Base-by-base conservation (phyloP, 202 grass and related monocot genomes). In the Cymbopogon flexuosus region DNA sequence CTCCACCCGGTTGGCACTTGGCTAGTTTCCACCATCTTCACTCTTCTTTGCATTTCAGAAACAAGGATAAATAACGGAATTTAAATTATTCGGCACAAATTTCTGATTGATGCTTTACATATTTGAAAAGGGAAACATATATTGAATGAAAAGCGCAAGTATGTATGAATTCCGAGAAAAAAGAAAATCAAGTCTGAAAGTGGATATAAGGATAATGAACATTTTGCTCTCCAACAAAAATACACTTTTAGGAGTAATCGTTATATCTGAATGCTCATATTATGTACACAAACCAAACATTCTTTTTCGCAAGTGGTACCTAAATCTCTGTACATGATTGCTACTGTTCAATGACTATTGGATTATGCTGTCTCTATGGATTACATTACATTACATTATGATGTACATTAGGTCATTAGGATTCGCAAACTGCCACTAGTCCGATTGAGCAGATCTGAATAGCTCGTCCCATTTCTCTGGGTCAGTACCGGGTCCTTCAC, bases 401-500 rank as follows among this genome's bases (percentile, higher is more conserved):
- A 12, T 65, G 62, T 59, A 72, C 33, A 75, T 10, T 14, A 12
- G 13, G 29, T 6, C 10, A 29, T 18, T 62, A 23, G 8, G 34
- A 27, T 87, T 79, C 54, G 57, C 33, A 49, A 1, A 40, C 11
- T 73, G 12, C 22, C 15, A 24, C 83, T 88, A 87, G 40, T 72
- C 92, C 37, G 39, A 78, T 86, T 84, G 33, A 68, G 30, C 94
- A 76, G 72, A 73, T 81, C 66, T 81, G 45, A 97, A 97, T 59
- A 94, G 78, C 78, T 88, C 79, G 65, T 87, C 89, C 92, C 94
- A 97, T 88, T 94, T 97, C 70, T 72, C 79, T 19, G 82, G 71
- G 70, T 94, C 84, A 2, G 84, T 86, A 21, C 83, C 92, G 52
- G 92, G 94, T 68, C 92, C 94, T 45, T 94, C 94, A 31, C 94